Evolutionary conservation across 2,329 filamentous ascomycete genomes (phyloP).

Genomic region (Hypoxylon sp.): DNA sequence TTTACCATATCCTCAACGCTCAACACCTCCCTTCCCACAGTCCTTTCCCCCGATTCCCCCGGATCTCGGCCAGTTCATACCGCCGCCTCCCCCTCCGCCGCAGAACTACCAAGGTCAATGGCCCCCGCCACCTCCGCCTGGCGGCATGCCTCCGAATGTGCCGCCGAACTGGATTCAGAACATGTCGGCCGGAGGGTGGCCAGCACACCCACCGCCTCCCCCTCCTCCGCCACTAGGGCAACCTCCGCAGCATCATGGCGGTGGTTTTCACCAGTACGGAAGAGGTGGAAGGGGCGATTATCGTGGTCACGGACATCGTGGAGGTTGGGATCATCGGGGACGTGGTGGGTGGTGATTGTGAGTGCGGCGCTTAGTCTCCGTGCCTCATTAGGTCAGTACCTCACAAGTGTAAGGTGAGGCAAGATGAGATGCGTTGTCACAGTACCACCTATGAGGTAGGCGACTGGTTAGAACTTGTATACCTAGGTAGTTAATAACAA

Average conservation of each 20-base stretch:
- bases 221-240: conserved; percentile 48
- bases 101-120: conserved; percentile 43
- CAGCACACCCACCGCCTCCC: conserved; percentile 36
- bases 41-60: conserved; percentile 42
- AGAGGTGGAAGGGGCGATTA: conserved; percentile 53
- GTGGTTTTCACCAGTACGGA: conserved; percentile 50
- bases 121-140: conserved; percentile 47
- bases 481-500: no score
- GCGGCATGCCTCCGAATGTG: conserved; percentile 45
- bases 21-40: conserved; percentile 44
- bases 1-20: conserved; percentile 43
- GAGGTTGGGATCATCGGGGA: conserved; percentile 50
- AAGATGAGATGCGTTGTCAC: background rate
- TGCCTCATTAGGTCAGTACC: background rate
- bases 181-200: conserved; percentile 45
- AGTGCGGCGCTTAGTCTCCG: background rate
- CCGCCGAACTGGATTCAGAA: conserved; percentile 46
- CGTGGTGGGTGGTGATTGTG: conserved; percentile 49
- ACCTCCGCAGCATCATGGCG: conserved; percentile 42
- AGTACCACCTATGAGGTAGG: background rate
- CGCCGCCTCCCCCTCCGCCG: conserved; percentile 50
- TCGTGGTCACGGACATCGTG: conserved; percentile 52
- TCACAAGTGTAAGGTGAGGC: background rate
- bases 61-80: conserved; percentile 48
- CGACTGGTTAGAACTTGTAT: no score